Base-by-base conservation (phyloP, 495 filamentous ascomycete species). In the Hypoxylon perforatum region DNA sequence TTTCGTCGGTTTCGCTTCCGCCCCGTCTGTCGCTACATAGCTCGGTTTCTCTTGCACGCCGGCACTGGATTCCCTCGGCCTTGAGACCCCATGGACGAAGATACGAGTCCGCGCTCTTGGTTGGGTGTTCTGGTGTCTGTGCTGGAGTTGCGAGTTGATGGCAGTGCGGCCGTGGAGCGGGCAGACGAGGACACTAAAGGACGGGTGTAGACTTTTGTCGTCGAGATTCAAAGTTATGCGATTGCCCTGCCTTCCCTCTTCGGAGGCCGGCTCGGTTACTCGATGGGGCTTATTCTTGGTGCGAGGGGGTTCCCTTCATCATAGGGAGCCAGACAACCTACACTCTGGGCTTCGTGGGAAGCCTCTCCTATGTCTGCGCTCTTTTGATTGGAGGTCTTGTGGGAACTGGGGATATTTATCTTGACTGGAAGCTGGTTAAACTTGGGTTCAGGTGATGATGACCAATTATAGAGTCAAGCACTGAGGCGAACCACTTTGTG, bases 211-310 rank as follows among this genome's bases (percentile, higher is more conserved):
- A 81, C 60, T 72, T 76, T 79, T 84, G 94, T 97, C 91, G 94
- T 97, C 94, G 88, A 82, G 88, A 86, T 92, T 76, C 83, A 97
- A 87, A 97, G 95, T 90, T 87, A 99, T 97, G 94, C 94, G 95
- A 97, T 97, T 97, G 92, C 92, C 85, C 73, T 65, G 63, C 70
- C 41, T 76, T 73, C 72, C 61, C 75, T 69, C 60, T 65, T 70
- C 70, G 67, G 73, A 71, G 81, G 86, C 87, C 86, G 64, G 70
- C 74, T 76, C 75, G 87, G 91, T 96, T 94, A 97, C 95, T 96
- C 92, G 93, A 99, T 97, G 95, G 95, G 95, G 95, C 95, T 97
- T 92, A 99, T 97, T 97, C 92, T 97, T 92, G 95, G 92, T 88
- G 91, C 93, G 93, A 97, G 94, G 91, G 89, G 91, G 71, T 78